Evolutionary conservation across 768 basidiomycete genomes (phyloP), one percentile per base, ranked within the genome.

Genomic region (Rhodocollybia butyracea): DNA sequence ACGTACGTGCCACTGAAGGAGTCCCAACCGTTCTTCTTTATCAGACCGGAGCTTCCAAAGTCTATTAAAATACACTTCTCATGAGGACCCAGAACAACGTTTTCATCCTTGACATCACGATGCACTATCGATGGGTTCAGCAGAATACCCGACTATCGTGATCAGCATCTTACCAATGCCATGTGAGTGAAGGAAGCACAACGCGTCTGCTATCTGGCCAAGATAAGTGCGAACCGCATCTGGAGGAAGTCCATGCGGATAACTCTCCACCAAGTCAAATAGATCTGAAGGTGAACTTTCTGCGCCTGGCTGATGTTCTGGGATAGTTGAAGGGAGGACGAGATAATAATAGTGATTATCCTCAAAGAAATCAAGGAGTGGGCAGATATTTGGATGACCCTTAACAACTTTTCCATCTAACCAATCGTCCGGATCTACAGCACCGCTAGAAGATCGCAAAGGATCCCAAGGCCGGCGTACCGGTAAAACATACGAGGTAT

Each of bases 91-190:
- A 94, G 78, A 34, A 94, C 87, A 15, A 94, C 89, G 67, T 98
- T 97, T 70, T 99, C 96, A 63, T 99, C 96, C 72, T 99, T 99
- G 70, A 99, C 86, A 65, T 99, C 96, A 51, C 96, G 90, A 70
- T 99, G 96, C 10, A 98, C 90, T 91, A 60, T 4, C 10, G 46
- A 61, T 36, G 39, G 31, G 46, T 46, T 31, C 57, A 58, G 58
- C 58, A 41, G 46, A 39, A 40, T 51, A 47, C 46, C 48, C 19
- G 51, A 50, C 34, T 8, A 40, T 22, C 17, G 38, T 24, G 38
- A 30, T 12, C 42, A 21, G 24, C 12, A 48, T 58, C 84, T 67
- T 64, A 89, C 96, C 91, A 56, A 99, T 97, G 52, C 93, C 94
- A 61, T 88, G 91, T 8, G 84, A 76, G 68, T 99, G 96, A 38